Percentiles rank a stretch among this genome's conserved stretches.
Evolutionary conservation across 2,329 filamentous ascomycete genomes (phyloP).

Genomic region (Ascochyta clinopodiicola): DNA sequence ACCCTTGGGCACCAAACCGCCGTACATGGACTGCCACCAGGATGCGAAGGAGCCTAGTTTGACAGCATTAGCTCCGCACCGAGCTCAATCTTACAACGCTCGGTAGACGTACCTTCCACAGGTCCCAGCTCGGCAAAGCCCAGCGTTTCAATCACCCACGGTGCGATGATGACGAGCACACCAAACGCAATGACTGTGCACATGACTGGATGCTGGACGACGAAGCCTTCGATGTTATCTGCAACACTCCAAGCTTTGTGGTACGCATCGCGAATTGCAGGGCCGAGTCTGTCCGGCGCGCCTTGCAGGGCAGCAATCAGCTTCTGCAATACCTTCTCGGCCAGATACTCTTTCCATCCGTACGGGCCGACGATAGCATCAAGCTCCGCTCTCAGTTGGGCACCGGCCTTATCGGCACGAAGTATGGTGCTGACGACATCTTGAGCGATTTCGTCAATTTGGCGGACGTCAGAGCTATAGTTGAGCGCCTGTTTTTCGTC

Average conservation of each 20-base stretch:
- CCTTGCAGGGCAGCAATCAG: slow-evolving; percentile 34
- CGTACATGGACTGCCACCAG: slow-evolving; percentile 49
- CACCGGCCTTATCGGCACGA: slow-evolving; percentile 22
- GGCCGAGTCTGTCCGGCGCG: slow-evolving; percentile 31
- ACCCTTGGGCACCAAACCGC: slow-evolving; percentile 49
- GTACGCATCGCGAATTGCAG: slow-evolving; percentile 32
- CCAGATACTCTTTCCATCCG: slow-evolving; percentile 43
- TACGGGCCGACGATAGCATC: slow-evolving; percentile 31
- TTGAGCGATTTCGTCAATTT: slow-evolving; percentile 23
- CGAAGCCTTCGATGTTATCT: slow-evolving; percentile 33
- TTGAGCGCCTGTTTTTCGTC: slow-evolving; percentile 25
- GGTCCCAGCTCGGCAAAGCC: slow-evolving; percentile 43
- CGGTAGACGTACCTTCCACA: slow-evolving; percentile 33
- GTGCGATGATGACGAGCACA: slow-evolving; percentile 36
- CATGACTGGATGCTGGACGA: slow-evolving; percentile 38
- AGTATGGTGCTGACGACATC: slow-evolving; percentile 29
- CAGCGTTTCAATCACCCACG: slow-evolving; percentile 38
- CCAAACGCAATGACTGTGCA: slow-evolving; percentile 41
- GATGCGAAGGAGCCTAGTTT: slow-evolving; percentile 47
- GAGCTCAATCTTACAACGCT: background rate
- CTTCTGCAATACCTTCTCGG: slow-evolving; percentile 35
- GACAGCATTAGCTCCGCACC: background rate
- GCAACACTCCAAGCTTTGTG: slow-evolving; percentile 32
- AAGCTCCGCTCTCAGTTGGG: slow-evolving; percentile 28
- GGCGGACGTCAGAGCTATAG: background rate